These are phyloP conservation scores for Thalassiosira exigua DNA, from an alignment of 352 stramenopile genomes.

Conservation along the genomic window DNA sequence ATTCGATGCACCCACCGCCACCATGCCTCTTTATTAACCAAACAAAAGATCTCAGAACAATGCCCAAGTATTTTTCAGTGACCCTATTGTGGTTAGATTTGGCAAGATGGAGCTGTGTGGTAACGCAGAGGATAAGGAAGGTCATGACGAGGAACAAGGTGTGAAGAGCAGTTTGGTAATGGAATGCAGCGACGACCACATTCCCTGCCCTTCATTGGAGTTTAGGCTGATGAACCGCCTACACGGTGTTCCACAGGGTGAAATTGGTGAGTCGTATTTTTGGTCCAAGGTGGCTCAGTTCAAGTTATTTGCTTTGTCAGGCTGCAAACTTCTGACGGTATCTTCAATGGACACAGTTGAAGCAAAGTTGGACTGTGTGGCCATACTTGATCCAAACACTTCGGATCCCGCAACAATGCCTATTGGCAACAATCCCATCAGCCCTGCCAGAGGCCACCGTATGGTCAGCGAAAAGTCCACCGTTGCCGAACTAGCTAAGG, in stretches of 20 bases:
- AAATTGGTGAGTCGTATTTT: constrained; percentile 71
- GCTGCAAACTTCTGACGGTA: too few species aligned
- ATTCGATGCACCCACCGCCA: too few species aligned
- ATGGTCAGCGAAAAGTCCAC: constrained; percentile 21
- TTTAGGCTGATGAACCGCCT: constrained; percentile 73
- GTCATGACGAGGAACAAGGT: constrained; percentile 27
- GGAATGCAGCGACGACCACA: constrained; percentile 8
- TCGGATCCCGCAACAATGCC: constrained; percentile 2
- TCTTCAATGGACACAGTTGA: constrained; percentile 43
- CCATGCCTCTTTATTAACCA: too few species aligned
- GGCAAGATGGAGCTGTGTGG: constrained; percentile 48
- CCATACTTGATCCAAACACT: constrained; percentile 39
- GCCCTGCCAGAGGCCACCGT: not conserved
- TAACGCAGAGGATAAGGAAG: constrained; percentile 14
- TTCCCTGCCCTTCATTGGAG: constrained; percentile 71
- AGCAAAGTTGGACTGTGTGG: constrained; percentile 45
- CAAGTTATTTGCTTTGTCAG: too few species aligned
- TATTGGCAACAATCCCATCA: too few species aligned
- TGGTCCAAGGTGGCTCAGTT: constrained; percentile 25
- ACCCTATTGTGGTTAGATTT: constrained; percentile 73
- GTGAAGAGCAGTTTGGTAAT: not conserved
- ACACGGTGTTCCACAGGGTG: constrained; percentile 45
- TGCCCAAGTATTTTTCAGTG: constrained; percentile 72
- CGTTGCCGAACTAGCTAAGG: constrained; percentile 32
- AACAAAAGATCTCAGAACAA: constrained; percentile 55